Evolutionary conservation across 2,329 filamentous ascomycete genomes (phyloP), one percentile per base, ranked within the genome.

Genomic region (Cladosporium sp.): DNA sequence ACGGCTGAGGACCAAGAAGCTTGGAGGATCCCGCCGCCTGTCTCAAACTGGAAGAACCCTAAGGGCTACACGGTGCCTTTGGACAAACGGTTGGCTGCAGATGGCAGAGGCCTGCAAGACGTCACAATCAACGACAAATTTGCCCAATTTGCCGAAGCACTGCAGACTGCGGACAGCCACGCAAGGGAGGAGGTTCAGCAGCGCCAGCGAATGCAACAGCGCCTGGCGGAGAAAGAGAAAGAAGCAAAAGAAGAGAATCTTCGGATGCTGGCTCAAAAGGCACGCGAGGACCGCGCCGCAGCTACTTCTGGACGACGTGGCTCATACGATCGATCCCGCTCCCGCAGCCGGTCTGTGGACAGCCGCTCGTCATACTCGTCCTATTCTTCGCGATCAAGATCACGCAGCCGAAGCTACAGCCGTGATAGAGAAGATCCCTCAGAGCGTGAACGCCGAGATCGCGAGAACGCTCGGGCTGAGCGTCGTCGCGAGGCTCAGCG

Each of bases 41-140:
- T 98, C 2, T 95, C 89, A 16, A 97, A 97, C 70, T 98, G 93
- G 93, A 98, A 98, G 80, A 98, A 98, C 69, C 89, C 92, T 1
- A 97, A 97, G 74, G 93, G 93, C 63, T 98, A 95, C 67, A 98
- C 93, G 0, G 89, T 98, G 1, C 89, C 93, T 0, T 72, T 98
- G 48, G 93, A 98, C 70, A 98, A 98, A 76, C 85, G 93, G 66
- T 74, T 98, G 61, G 93, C 93, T 14, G 92, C 93, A 8, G 92
- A 97, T 69, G 93, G 93, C 10, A 81, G 93, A 63, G 89, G 89
- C 0, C 69, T 98, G 57, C 90, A 96, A 69, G 93, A 98, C 67
- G 84, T 95, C 40, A 86, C 89, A 6, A 97, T 98, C 73, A 97
- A 95, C 72, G 93, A 98, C 76, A 97, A 96, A 68, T 97, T 98